phyloP scores from a whole-genome alignment of 129 eudicot genomes.

The Helichrysum umbraculigerum region DNA sequence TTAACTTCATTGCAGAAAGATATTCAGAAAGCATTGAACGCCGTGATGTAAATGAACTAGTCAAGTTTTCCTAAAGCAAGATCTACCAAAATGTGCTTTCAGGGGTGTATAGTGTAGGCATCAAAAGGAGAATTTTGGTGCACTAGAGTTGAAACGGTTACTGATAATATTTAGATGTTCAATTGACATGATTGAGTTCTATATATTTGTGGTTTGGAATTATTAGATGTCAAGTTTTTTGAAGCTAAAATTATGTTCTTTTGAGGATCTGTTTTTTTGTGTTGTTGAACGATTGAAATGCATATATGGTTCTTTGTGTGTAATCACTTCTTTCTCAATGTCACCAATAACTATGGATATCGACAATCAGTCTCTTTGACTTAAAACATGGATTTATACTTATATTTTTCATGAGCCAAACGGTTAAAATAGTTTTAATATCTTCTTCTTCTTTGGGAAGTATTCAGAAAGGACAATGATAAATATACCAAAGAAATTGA shows the following conservation, averaged over 20 bases:
- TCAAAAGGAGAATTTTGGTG: not conserved
- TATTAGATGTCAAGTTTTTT: slow-evolving; percentile 1
- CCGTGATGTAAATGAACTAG: not conserved
- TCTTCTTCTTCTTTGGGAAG: not conserved
- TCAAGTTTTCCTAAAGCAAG: not conserved
- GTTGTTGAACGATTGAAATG: slow-evolving; percentile 4
- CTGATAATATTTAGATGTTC: slow-evolving; percentile 8
- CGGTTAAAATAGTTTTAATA: not conserved
- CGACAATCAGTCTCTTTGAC: not conserved
- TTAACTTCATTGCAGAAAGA: slow-evolving; percentile 52
- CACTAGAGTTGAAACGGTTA: not conserved
- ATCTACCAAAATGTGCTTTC: not conserved
- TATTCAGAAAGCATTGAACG: slow-evolving; percentile 57
- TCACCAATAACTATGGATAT: not conserved
- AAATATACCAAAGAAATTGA: not conserved
- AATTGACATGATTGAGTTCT: slow-evolving; percentile 13
- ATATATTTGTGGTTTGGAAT: slow-evolving; percentile 15
- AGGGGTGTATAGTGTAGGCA: not conserved
- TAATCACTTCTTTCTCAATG: not conserved
- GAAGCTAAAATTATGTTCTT: slow-evolving; percentile 7
- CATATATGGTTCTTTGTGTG: not conserved
- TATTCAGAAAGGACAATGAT: not conserved
- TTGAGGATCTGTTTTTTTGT: slow-evolving; percentile 8
- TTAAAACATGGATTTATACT: not conserved
- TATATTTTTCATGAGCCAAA: not conserved